phyloP scores from a whole-genome alignment of 352 stramenopile genomes.

The Pythium rishiriense region DNA sequence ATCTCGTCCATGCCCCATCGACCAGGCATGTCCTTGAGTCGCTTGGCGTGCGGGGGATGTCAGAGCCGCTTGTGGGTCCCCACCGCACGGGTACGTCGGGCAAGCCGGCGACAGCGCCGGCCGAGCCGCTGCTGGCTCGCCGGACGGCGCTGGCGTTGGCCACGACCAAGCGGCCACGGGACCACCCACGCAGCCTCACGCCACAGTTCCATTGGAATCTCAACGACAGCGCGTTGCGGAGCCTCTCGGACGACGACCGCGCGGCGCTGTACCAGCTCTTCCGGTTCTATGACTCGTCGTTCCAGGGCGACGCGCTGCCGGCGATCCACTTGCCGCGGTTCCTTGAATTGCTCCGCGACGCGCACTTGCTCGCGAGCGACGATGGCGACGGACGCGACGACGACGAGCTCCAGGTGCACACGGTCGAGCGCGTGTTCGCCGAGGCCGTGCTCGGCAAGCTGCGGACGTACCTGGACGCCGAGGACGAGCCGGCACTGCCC shows the following conservation, averaged over 20 bases:
- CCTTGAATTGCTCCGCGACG: conserved; percentile 46
- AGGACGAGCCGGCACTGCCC: conserved; percentile 45
- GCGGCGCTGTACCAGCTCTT: conserved; percentile 52
- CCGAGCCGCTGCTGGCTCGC: neutral
- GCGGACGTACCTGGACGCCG: conserved; percentile 53
- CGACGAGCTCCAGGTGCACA: conserved; percentile 5
- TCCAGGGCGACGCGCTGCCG: conserved; percentile 40
- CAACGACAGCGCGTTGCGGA: conserved; percentile 37
- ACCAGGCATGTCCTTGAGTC: too few relatives aligned
- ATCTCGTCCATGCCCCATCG: too few relatives aligned
- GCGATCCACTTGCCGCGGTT: conserved; percentile 50
- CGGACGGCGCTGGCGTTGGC: neutral
- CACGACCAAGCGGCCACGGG: neutral
- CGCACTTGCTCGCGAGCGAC: conserved; percentile 22
- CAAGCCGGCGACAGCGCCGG: conserved; percentile 1
- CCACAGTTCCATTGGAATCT: conserved; percentile 62
- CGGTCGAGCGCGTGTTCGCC: conserved; percentile 52
- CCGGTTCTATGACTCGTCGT: conserved; percentile 62
- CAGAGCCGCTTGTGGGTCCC: neutral
- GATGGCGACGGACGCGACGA: neutral
- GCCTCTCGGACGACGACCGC: conserved; percentile 31
- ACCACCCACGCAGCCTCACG: conserved; percentile 10
- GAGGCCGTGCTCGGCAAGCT: conserved; percentile 60
- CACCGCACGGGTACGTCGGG: too few relatives aligned
- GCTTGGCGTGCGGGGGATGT: neutral